These are phyloP conservation scores for Trifolium subterraneum DNA, from an alignment of 306 rosid species.

Conservation along the genomic window DNA sequence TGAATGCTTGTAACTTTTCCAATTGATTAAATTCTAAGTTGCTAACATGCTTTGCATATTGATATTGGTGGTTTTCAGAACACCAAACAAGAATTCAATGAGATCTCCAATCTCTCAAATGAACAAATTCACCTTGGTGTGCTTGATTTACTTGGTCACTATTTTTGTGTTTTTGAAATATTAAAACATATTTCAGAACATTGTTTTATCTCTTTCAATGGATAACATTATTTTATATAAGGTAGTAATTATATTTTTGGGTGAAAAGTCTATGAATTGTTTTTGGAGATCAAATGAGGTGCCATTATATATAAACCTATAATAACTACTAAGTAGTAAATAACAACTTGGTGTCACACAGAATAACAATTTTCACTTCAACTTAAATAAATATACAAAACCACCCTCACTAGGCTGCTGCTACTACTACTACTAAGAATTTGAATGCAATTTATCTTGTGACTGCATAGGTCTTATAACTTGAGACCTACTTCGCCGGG, in stretches of 20 bases:
- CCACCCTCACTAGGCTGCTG: not conserved
- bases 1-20: not conserved
- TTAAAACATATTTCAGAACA: not conserved
- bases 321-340: not conserved
- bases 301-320: not conserved
- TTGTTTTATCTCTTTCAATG: not conserved
- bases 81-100: conserved; percentile 19
- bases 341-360: not conserved
- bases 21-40: not conserved
- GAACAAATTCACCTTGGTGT: conserved; percentile 17
- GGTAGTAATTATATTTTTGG: not conserved
- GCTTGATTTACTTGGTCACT: too few species aligned
- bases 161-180: not conserved
- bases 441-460: not conserved
- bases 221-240: not conserved
- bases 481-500: too few species aligned
- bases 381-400: not conserved
- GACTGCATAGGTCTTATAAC: not conserved
- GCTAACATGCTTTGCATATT: conserved; percentile 12
- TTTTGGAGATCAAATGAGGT: not conserved
- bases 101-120: conserved; percentile 6
- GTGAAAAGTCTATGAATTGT: not conserved
- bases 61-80: conserved; percentile 32
- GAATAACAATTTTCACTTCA: not conserved
- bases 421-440: not conserved